Percentiles rank a stretch among this genome's conserved stretches.
Evolutionary conservation across 108 stramenopile genomes (phyloP).

Genomic region (Nitzschia putrida): DNA sequence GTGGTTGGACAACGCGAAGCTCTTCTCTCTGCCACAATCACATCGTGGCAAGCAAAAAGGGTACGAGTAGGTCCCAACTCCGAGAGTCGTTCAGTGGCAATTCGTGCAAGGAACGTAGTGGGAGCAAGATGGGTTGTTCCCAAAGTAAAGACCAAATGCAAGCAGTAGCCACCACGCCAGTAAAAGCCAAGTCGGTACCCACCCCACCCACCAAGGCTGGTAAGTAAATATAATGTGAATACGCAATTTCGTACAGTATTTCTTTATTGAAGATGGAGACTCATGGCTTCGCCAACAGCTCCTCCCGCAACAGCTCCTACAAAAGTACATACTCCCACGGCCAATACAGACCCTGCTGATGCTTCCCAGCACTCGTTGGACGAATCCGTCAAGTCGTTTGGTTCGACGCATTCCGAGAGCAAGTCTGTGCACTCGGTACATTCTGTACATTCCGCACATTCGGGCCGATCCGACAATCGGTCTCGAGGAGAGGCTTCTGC

Average conservation of each 20-base stretch:
- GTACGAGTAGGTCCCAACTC: too few relatives aligned
- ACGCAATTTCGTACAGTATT: too few relatives aligned
- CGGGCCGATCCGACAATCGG: background rate
- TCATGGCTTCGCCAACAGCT: too few relatives aligned
- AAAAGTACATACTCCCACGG: background rate
- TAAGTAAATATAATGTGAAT: too few relatives aligned
- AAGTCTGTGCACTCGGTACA: slow-evolving; percentile 4
- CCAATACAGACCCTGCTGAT: slow-evolving; percentile 16
- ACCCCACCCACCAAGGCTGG: too few relatives aligned
- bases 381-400: slow-evolving; percentile 25
- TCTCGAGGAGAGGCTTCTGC: slow-evolving; percentile 13
- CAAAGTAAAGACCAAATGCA: slow-evolving; percentile 15
- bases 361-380: slow-evolving; percentile 16
- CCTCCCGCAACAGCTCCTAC: background rate
- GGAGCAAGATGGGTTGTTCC: slow-evolving; percentile 26
- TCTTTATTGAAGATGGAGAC: too few relatives aligned
- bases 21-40: too few relatives aligned
- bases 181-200: too few relatives aligned
- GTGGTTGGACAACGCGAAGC: too few relatives aligned
- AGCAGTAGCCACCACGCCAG: slow-evolving; percentile 2
- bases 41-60: too few relatives aligned
- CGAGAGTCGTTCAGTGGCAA: too few relatives aligned
- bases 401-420: slow-evolving; percentile 7
- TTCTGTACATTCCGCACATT: background rate
- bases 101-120: background rate